Evolutionary conservation across 169 alveolate genomes (phyloP), one percentile per base, ranked within the genome.

Genomic region (Theileria orientalis): DNA sequence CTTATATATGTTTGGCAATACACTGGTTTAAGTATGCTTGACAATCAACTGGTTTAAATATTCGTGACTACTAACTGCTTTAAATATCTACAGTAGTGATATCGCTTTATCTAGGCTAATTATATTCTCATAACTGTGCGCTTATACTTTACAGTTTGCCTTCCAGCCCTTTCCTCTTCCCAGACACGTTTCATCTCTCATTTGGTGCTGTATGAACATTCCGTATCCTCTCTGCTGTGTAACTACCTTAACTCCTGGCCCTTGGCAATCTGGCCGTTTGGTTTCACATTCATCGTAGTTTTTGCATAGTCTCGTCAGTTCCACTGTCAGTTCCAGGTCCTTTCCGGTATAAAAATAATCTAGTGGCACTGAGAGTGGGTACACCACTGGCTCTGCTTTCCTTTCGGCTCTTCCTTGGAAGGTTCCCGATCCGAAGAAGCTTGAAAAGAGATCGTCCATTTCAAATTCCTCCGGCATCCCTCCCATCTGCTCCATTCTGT

Each of bases 201-300:
- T 83, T 78, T 91, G 94, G 46, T 90, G 94, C 63, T 91, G 95
- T 52, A 91, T 77, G 72, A 90, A 83, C 86, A 91, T 87, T 49
- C 95, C 95, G 29, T 94, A 94, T 8, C 93, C 93, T 68, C 85
- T 90, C 41, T 91, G 95, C 57, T 83, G 91, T 21, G 94, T 91
- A 51, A 90, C 83, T 2, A 91, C 75, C 54, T 78, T 84, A 46
- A 90, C 61, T 52, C 90, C 94, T 21, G 72, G 83, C 2, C 91
- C 95, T 51, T 89, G 91, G 71, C 95, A 91, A 60, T 91, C 95
- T 61, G 69, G 76, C 54, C 93, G 72, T 56, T 72, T 87, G 42
- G 64, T 69, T 57, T 85, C 87, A 57, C 95, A 91, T 41, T 91
- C 95, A 46, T 90, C 92, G 51, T 90, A 87, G 44, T 86, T 83